Evolutionary conservation across 2,329 filamentous ascomycete genomes (phyloP), one percentile per base, ranked within the genome.

Genomic region (Fusarium musae): DNA sequence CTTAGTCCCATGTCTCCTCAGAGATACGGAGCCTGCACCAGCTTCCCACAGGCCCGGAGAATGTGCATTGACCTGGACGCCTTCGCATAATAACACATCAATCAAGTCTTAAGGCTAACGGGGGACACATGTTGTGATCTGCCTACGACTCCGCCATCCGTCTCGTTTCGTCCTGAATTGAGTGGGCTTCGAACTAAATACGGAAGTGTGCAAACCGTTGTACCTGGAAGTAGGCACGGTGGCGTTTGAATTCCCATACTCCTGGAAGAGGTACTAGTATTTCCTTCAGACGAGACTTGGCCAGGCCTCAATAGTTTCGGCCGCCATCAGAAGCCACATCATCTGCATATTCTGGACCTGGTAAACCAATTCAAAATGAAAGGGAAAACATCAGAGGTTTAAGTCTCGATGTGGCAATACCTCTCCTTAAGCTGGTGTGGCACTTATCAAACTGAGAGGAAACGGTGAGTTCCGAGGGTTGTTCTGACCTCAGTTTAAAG

Each of bases 201-300:
- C 36, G 30, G 39, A 37, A 42, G 28, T 49, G 26, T 42, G 32
- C 54, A 62, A 54, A 52, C 62, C 60, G 58, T 56, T 42, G 60
- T 62, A 52, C 67, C 66, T 73, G 60, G 70, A 68, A 73, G 59
- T 57, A 63, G 66, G 56, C 52, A 69, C 58, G 47, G 75, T 77
- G 75, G 75, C 75, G 75, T 77, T 61, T 77, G 43, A 49, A 68
- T 77, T 77, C 56, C 56, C 63, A 30, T 63, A 44, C 61, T 72
- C 63, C 59, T 52, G 43, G 56, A 44, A 56, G 53, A 67, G 62
- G 59, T 66, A 32, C 59, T 69, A 56, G 44, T 61, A 53, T 54
- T 50, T 53, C 59, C 39, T 50, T 49, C 40, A 36, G 56, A 50
- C 59, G 46, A 75, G 58, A 66, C 59, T 68, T 54, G 36, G 42